Percentiles rank a stretch among this genome's conserved stretches.
These are phyloP conservation scores for Monilinia aucupariae DNA, from an alignment of 2,329 filamentous ascomycete species.

Conservation along the genomic window DNA sequence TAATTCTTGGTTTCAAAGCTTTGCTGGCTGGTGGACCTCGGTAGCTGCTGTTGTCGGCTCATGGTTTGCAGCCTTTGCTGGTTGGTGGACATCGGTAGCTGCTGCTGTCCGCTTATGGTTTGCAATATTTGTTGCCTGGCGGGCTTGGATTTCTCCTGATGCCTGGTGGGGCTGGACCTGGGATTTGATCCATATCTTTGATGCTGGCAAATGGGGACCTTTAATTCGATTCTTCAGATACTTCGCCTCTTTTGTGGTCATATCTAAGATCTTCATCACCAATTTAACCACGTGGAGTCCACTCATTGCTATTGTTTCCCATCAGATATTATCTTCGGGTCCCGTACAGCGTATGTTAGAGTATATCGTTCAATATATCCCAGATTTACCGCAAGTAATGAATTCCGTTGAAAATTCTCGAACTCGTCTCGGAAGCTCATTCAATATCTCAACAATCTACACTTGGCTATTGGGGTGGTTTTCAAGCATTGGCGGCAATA, in stretches of 20 bases:
- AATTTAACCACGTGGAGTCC: not conserved
- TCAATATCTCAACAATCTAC: not conserved
- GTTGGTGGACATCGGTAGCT: not conserved
- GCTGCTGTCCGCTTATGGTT: not conserved
- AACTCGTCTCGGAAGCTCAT: not conserved
- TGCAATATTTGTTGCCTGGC: not conserved
- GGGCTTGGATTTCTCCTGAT: not conserved
- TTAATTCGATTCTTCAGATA: not conserved
- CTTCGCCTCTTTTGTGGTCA: not conserved
- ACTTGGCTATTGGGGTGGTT: not conserved
- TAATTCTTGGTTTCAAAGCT: not conserved
- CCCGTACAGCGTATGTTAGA: not conserved
- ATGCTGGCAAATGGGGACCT: not conserved
- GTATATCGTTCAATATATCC: not conserved
- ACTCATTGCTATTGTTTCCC: not conserved
- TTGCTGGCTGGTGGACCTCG: not conserved
- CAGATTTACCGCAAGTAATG: not conserved
- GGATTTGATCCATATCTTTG: not conserved
- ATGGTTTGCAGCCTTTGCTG: not conserved
- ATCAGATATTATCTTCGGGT: too few relatives aligned
- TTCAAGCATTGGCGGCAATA: not conserved
- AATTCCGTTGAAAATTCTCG: not conserved
- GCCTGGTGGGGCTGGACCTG: not conserved
- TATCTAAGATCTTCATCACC: too few relatives aligned
- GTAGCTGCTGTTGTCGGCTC: not conserved